Evolutionary conservation across 2,329 filamentous ascomycete species (phyloP).

Genomic region (Bipolaris oryzae): DNA sequence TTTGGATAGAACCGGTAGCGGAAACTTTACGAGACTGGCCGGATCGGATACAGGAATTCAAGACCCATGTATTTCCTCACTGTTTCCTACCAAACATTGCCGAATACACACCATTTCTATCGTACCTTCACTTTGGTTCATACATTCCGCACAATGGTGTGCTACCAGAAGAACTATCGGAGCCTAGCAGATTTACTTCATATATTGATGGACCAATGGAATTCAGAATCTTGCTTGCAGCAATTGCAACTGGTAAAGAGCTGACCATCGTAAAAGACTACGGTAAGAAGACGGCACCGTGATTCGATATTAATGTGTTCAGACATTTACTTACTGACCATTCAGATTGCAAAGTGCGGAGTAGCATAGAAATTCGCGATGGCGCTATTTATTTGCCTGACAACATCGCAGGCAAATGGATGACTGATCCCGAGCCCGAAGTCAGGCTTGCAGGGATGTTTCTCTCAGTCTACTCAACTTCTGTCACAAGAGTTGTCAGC

Average conservation of each 20-base stretch:
- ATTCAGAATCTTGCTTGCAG: slow-evolving; percentile 46
- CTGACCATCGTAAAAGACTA: slow-evolving; percentile 52
- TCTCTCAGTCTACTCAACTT: slow-evolving; percentile 75
- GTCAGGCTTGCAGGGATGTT: slow-evolving; percentile 82
- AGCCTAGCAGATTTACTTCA: slow-evolving; percentile 7
- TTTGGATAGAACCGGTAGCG: slow-evolving; percentile 50
- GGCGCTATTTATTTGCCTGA: slow-evolving; percentile 61
- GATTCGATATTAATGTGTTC: no score
- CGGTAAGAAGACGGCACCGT: slow-evolving; percentile 27
- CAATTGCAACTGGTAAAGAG: slow-evolving; percentile 55
- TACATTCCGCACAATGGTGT: slow-evolving; percentile 31
- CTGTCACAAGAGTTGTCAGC: slow-evolving; percentile 75
- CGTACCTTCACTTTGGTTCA: slow-evolving; percentile 44
- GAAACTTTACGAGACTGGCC: slow-evolving; percentile 41
- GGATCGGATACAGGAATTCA: slow-evolving; percentile 49
- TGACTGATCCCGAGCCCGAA: slow-evolving; percentile 45
- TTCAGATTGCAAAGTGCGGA: slow-evolving; percentile 32
- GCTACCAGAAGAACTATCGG: slow-evolving; percentile 23
- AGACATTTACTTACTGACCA: neutral
- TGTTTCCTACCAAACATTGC: slow-evolving; percentile 51
- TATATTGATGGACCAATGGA: slow-evolving; percentile 30
- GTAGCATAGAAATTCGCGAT: slow-evolving; percentile 33
- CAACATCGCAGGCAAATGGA: slow-evolving; percentile 45
- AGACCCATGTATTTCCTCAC: slow-evolving; percentile 55
- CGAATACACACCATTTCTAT: slow-evolving; percentile 51